phyloP scores from a whole-genome alignment of 768 basidiomycete genomes.

The Cystobasidium tubakii region DNA sequence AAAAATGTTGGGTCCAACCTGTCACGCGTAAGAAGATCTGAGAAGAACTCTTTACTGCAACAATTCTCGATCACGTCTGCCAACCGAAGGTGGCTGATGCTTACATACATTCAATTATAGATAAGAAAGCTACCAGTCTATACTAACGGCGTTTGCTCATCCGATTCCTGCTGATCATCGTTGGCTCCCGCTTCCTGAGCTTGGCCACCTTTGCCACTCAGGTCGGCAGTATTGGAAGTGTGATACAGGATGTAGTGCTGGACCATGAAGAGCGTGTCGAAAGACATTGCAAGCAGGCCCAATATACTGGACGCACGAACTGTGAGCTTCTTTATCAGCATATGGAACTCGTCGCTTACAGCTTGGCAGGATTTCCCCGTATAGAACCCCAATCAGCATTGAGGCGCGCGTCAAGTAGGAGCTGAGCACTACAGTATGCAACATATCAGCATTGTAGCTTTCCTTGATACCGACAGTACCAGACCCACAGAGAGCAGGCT shows the following conservation, averaged over 20 bases:
- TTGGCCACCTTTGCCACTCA: not conserved
- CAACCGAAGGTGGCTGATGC: not conserved
- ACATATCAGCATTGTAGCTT: not conserved
- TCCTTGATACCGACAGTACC: too few species aligned
- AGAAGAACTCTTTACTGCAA: not conserved
- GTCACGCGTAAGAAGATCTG: not conserved
- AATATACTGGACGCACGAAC: not conserved
- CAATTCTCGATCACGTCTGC: not conserved
- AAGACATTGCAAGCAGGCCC: slow-evolving; percentile 45
- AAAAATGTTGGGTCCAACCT: not conserved
- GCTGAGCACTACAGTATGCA: slow-evolving; percentile 41
- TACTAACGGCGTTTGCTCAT: not conserved
- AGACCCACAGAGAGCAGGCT: slow-evolving; percentile 21
- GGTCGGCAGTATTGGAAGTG: not conserved
- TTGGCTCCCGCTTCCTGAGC: not conserved
- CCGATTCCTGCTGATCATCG: not conserved
- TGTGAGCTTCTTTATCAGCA: not conserved
- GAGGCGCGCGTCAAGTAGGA: slow-evolving; percentile 46
- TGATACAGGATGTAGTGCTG: slow-evolving; percentile 49
- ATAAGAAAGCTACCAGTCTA: not conserved
- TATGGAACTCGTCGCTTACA: slow-evolving; percentile 38
- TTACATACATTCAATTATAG: not conserved
- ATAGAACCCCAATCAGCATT: slow-evolving; percentile 46
- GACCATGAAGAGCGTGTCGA: slow-evolving; percentile 48
- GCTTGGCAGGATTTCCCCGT: slow-evolving; percentile 47